Conservation (phyloP, 2,329 filamentous ascomycete genomes). For the Ophiostoma novo-ulmi region DNA sequence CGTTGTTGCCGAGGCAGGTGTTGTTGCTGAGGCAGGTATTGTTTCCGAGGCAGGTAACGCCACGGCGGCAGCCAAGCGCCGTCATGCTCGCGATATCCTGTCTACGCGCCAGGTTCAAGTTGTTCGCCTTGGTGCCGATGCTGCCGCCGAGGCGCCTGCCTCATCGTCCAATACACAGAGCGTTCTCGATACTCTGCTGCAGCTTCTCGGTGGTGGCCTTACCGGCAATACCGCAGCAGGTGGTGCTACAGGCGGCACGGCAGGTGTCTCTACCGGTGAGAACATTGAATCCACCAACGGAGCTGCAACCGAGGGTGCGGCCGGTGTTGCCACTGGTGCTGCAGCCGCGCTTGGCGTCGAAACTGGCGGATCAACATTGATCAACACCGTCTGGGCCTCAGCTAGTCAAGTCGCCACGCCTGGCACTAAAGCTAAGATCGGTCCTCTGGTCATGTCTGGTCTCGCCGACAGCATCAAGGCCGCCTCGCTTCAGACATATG, state of each 20-base stretch:
- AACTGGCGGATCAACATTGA: slow-evolving; percentile 37
- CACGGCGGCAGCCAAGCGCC: slow-evolving; percentile 16
- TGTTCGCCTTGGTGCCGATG: not conserved
- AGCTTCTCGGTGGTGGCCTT: slow-evolving; percentile 36
- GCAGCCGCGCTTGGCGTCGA: not conserved
- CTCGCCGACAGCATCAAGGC: slow-evolving; percentile 37
- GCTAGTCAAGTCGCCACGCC: slow-evolving; percentile 41
- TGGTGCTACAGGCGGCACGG: not conserved
- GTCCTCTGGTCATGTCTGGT: slow-evolving; percentile 42
- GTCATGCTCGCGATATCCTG: slow-evolving; percentile 22
- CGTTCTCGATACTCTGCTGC: not conserved
- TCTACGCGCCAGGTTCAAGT: slow-evolving; percentile 16
- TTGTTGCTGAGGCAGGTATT: not conserved
- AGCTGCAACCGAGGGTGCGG: not conserved
- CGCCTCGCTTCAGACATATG: slow-evolving; percentile 41
- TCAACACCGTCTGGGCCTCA: slow-evolving; percentile 45
- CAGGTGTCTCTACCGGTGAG: slow-evolving; percentile 35
- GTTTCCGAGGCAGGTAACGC: not conserved
- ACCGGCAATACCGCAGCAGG: slow-evolving; percentile 28
- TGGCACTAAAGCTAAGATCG: slow-evolving; percentile 39
- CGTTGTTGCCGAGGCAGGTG: slow-evolving; percentile 19
- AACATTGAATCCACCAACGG: not conserved
- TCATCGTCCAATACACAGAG: not conserved
- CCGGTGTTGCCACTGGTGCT: slow-evolving; percentile 25
- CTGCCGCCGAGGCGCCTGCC: not conserved